Base-by-base conservation (phyloP, 441 rosid species). In the Hura crepitans region DNA sequence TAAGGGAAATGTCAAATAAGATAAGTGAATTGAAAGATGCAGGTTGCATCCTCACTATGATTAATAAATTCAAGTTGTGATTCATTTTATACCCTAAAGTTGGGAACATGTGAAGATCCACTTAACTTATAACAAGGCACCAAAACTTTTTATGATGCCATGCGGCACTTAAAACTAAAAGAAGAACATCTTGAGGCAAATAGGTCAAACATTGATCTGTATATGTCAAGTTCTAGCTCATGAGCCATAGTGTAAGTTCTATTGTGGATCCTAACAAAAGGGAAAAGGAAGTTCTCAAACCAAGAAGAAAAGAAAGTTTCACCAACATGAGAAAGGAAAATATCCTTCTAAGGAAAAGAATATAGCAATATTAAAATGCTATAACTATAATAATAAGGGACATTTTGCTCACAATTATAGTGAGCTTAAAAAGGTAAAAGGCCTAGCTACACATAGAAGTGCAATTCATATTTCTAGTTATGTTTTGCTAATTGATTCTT, bases 111-210 rank as follows among this genome's bases (percentile, higher is more conserved):
- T 72, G 23, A 58, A 54, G 5, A 23, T 57, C 2, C 1, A 72
- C 15, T 15, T 55, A 10, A 77, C 30, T 3, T 56, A 30, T 0
- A 72, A 72, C 45, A 39, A 55, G 31, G n/a, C 10, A 58, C 56
- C 6, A 57, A 64, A 9, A 56, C 43, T 1, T 25, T 74, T 12
- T 0, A 58, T 0, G 43, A 69, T 69, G 45, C 1, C 25, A 22
- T 30, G 6, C n/a, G 13, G 5, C 65, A 69, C 22, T 3, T 69
- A 5, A 4, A 57, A 12, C 11, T 69, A 18, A 45, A 58, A 30
- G 9, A 69, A 2, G 31, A 58, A 10, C 51, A n/a, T 18, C 18
- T 47, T 15, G 14, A 33, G 6, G 37, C 37, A 2, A 6, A 33
- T 33, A 33, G 37, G 37, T 33, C 37, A 33, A 33, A 6, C 6